Base-by-base conservation (phyloP, 306 rosid genomes). In the Cucumis cinereus region DNA sequence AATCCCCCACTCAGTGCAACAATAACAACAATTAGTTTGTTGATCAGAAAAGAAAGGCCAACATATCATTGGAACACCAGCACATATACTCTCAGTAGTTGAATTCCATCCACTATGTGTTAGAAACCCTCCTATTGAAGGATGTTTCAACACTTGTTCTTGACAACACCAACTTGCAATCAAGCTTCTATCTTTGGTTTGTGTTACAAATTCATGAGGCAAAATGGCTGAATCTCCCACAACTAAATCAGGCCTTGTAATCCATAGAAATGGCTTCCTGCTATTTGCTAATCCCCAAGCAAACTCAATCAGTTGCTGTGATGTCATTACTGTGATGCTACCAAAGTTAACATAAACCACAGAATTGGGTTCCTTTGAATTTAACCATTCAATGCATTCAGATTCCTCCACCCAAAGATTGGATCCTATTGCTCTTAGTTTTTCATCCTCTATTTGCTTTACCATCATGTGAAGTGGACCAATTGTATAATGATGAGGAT, bases 91-190 rank as follows among this genome's bases (percentile, higher is more conserved):
- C 45, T 88, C 91, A 5, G 85, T 12, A 4, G 86, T 81, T 83
- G 89, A 70, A 70, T 70, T 70, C 75, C 58, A 70, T 0, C 59
- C 75, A 70, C 5, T 47, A 0, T 70, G 75, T 14, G 80, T 81
- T 30, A 85, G 10, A 71, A 88, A 85, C 36, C 89, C 87, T 36
- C 85, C 87, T 8, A 83, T 41, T 24, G 89, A 70, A 5, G 74
- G 58, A 38, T 87, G 89, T 59, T 80, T 81, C 14, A 87, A 79
- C 28, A 85, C 84, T 68, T 85, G 69, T 73, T 85, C 91, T 83
- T 85, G 89, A 6, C 84, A 80, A 73, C 89, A 87, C 91, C 91
- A 87, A 23, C 84, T 73, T 64, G 78, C 58, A n/a, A 83, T 23
- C 24, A 85, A 6, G 14, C 83, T 74, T 71, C 82, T 85, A 1